Percentiles rank a stretch among this genome's conserved stretches.
These are phyloP conservation scores for Kalaharituber pfeilii DNA, from an alignment of 2,329 filamentous ascomycete species.

Conservation along the genomic window DNA sequence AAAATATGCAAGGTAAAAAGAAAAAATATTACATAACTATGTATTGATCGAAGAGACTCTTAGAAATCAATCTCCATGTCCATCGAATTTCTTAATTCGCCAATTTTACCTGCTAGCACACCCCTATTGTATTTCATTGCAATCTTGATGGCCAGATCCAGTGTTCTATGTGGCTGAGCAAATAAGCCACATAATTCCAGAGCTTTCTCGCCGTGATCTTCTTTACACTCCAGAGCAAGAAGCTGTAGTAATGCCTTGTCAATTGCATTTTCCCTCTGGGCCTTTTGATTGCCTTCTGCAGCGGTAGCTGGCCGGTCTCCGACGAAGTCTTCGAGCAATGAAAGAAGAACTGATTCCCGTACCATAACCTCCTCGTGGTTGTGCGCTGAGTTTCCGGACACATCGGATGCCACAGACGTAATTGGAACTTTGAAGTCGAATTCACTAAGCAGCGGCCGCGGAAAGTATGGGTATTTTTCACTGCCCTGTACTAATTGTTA, in stretches of 20 bases:
- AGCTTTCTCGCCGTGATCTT: slow-evolving; percentile 83
- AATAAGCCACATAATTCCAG: slow-evolving; percentile 78
- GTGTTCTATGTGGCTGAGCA: slow-evolving; percentile 61
- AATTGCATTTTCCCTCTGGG: slow-evolving; percentile 60
- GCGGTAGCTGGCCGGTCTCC: slow-evolving; percentile 47
- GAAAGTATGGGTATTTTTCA: slow-evolving; percentile 85
- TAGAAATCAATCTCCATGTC: too few relatives aligned
- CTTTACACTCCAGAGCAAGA: slow-evolving; percentile 74
- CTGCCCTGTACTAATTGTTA: slow-evolving; percentile 37
- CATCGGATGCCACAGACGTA: slow-evolving; percentile 29
- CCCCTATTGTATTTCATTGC: slow-evolving; percentile 67
- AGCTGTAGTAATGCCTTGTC: slow-evolving; percentile 84
- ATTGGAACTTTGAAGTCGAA: slow-evolving; percentile 84
- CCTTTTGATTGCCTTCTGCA: slow-evolving; percentile 48
- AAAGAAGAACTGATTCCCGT: slow-evolving; percentile 50
- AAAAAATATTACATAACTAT: too few relatives aligned
- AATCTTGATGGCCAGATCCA: slow-evolving; percentile 79
- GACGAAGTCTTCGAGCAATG: slow-evolving; percentile 59
- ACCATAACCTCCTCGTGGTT: slow-evolving; percentile 69
- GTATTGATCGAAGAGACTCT: too few relatives aligned
- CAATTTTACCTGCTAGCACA: slow-evolving; percentile 78
- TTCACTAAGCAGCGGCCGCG: slow-evolving; percentile 71
- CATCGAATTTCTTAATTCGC: slow-evolving; percentile 47
- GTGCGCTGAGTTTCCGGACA: slow-evolving; percentile 23
- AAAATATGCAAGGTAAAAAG: too few relatives aligned